Percentiles rank a stretch among this genome's conserved stretches.
Evolutionary conservation across 1,139 yeast species (phyloP).

Genomic region (Saccharomyces pastorianus): DNA sequence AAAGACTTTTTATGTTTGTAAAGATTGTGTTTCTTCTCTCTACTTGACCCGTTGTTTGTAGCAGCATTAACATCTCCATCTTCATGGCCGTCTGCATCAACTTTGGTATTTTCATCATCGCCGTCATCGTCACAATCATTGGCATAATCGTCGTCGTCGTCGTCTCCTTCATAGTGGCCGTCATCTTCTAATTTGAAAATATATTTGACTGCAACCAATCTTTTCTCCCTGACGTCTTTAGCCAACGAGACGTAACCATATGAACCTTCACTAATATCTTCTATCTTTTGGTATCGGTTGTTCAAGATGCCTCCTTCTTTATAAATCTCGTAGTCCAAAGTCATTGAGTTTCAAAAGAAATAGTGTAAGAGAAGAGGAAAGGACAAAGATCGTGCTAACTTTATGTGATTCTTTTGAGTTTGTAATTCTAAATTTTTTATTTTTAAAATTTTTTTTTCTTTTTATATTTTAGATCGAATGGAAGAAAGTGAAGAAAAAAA

Average conservation of each 20-base stretch:
- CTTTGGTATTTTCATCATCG: conserved; percentile 3
- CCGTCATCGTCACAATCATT: conserved; percentile 2
- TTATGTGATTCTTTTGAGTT: background rate
- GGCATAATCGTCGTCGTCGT: conserved; percentile 21
- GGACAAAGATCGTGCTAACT: no score
- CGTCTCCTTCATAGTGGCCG: background rate
- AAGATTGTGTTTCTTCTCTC: conserved; percentile 21
- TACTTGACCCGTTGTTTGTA: conserved; percentile 15
- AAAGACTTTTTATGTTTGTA: conserved; percentile 21
- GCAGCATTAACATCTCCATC: conserved; percentile 2
- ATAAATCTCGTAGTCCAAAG: conserved; percentile 38
- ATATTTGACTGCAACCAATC: conserved; percentile 77
- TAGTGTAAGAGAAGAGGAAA: background rate
- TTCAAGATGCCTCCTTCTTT: conserved; percentile 57
- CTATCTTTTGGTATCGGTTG: conserved; percentile 58
- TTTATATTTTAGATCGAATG: background rate
- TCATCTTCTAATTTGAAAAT: conserved; percentile 39
- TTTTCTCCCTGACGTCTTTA: conserved; percentile 49
- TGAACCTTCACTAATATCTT: conserved; percentile 85
- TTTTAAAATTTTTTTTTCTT: background rate
- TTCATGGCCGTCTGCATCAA: conserved; percentile 8
- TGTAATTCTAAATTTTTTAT: background rate
- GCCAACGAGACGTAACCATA: conserved; percentile 89
- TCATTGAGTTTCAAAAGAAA: conserved; percentile 9
- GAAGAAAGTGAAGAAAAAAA: background rate